phyloP scores from a whole-genome alignment of 2,329 filamentous ascomycete genomes.

The Xylariomycetidae sp. region DNA sequence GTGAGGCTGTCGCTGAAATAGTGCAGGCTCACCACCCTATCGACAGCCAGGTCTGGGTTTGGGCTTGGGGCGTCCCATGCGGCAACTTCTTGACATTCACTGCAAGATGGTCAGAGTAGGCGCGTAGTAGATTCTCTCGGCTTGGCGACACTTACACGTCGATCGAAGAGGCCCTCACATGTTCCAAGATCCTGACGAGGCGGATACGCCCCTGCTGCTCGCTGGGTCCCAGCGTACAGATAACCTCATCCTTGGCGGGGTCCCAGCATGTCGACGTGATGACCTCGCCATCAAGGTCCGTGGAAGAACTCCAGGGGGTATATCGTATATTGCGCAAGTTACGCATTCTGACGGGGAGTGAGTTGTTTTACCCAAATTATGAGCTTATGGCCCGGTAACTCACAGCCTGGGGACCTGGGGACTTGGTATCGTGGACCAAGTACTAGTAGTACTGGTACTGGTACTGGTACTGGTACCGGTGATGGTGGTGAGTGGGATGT shows the following conservation, averaged over 20 bases:
- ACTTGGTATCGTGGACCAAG: too few species aligned
- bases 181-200: constrained; percentile 52
- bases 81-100: constrained; percentile 52
- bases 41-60: constrained; percentile 67
- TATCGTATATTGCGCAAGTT: constrained; percentile 79
- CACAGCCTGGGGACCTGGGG: too few species aligned
- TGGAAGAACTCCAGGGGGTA: constrained; percentile 56
- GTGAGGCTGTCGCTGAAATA: constrained; percentile 77
- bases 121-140: too few species aligned
- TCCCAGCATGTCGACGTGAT: constrained; percentile 85
- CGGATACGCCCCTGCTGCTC: constrained; percentile 67
- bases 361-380: too few species aligned
- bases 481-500: too few species aligned
- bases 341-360: constrained; percentile 67
- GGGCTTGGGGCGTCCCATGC: constrained; percentile 88
- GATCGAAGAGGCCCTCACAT: constrained; percentile 30
- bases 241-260: constrained; percentile 66
- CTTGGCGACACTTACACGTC: constrained; percentile 41
- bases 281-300: constrained; percentile 42
- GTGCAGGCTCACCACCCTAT: constrained; percentile 74
- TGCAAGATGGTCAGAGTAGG: constrained; percentile 16
- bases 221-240: constrained; percentile 82
- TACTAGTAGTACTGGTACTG: too few species aligned
- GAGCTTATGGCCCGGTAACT: too few species aligned
- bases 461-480: too few species aligned